Base-by-base conservation (phyloP, 352 stramenopile species). In the Phytophthora litchii region DNA sequence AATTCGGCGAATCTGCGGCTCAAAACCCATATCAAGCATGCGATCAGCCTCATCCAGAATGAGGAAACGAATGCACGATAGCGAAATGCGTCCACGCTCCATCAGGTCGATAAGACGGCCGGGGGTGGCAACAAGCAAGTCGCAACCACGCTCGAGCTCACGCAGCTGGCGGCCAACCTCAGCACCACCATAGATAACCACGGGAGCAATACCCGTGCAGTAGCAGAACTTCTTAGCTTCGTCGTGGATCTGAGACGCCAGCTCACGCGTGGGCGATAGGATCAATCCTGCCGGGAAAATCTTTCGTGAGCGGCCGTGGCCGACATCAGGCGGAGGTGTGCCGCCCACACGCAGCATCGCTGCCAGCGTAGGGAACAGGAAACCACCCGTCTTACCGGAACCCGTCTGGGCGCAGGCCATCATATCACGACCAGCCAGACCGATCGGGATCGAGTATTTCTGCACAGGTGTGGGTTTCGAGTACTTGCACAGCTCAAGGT, bases 11-110 rank as follows among this genome's bases (percentile, higher is more conserved):
- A 99, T 99, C 76, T 99, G 94, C 17, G 96, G 97, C 75, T 99
- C 97, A 68, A 99, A 99, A 70, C 97, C 98, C 97, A 99, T 99
- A 65, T 99, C 97, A 21, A 99, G 83, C 97, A 99, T 99, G 65
- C 97, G 88, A 80, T 99, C 98, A 48, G 97, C 97, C 74, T 99
- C 98, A 71, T 99, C 98, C n/a, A 99, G 81, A 53, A 99, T 94
- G 27, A 99, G 67, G 75, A 99, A 93, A 13, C 86, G 86, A 45
- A 98, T 98, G 57, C 69, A 82, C 3, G 72, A 60, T n/a, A 99
- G 78, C 48, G 78, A 94, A 21, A 99, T 86, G 51, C 91, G 83
- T 14, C 92, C 93, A 66, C 95, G 85, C 67, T 99, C 95, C 42
- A 99, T 91, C 42, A 99, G 70, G 67, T 99, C 97, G 6, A 99